Evolutionary conservation across 129 eudicot genomes (phyloP).

Genomic region (Sambucus nigra): DNA sequence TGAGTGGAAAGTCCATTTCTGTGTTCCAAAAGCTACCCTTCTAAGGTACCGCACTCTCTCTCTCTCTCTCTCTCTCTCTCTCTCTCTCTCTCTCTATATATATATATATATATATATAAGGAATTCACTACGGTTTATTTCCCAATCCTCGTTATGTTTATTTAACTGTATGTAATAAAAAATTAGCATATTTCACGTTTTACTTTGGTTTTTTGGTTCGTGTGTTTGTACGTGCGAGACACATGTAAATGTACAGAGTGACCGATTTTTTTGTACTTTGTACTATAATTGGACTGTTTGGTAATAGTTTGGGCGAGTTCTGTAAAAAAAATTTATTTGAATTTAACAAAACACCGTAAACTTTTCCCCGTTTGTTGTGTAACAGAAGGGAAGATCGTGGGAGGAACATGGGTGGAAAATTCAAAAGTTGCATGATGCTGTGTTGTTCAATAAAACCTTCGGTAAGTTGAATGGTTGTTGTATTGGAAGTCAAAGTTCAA

Average conservation of each 20-base stretch:
- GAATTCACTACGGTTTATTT: no score
- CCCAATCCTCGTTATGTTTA: no score
- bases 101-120: no score
- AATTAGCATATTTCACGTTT: no score
- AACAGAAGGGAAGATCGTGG: constrained; percentile 9
- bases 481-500: no score
- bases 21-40: not conserved
- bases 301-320: not conserved
- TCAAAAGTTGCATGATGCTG: constrained; percentile 40
- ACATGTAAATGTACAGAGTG: not conserved
- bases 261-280: not conserved
- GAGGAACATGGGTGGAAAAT: constrained; percentile 25
- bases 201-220: not conserved
- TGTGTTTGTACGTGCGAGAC: not conserved
- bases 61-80: not conserved
- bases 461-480: no score
- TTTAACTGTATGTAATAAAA: not conserved
- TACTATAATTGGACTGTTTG: not conserved
- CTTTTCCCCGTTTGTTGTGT: not conserved
- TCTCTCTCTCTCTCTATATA: not conserved
- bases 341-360: no score
- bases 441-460: constrained; percentile 36
- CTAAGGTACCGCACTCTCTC: not conserved
- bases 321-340: not conserved
- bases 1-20: constrained; percentile 5